These are phyloP conservation scores for Alternaria brassicae DNA, from an alignment of 2,329 filamentous ascomycete genomes.

Conservation along the genomic window DNA sequence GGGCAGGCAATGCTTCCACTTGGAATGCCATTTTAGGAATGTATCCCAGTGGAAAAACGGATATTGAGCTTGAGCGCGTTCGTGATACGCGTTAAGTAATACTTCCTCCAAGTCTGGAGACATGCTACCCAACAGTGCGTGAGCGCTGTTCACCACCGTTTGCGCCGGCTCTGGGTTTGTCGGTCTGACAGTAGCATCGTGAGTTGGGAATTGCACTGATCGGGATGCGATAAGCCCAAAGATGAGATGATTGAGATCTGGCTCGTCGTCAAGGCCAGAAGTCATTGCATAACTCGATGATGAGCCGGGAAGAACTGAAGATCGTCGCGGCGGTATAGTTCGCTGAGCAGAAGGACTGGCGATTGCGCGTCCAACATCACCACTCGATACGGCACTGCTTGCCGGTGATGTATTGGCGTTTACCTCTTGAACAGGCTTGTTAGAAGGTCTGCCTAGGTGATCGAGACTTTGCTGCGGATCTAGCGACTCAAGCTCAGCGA, in stretches of 20 bases:
- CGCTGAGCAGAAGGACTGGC: not conserved
- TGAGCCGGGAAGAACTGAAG: conserved; percentile 9
- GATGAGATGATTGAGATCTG: conserved; percentile 21
- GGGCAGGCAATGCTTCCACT: conserved; percentile 20
- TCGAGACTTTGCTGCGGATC: conserved; percentile 25
- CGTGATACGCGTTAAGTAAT: conserved; percentile 25
- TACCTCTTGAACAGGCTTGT: not conserved
- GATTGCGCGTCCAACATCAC: not conserved
- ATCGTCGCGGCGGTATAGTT: not conserved
- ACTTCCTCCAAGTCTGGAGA: conserved; percentile 14
- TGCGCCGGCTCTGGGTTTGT: not conserved
- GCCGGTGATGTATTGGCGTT: not conserved
- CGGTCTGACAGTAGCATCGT: not conserved
- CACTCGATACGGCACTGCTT: not conserved
- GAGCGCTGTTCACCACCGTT: not conserved
- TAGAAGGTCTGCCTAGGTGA: conserved; percentile 8
- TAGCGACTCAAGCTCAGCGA: conserved; percentile 25
- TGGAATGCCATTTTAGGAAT: conserved; percentile 20
- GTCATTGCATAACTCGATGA: conserved; percentile 12
- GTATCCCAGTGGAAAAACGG: conserved; percentile 29
- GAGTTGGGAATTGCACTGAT: conserved; percentile 3
- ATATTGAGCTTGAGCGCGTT: conserved; percentile 29
- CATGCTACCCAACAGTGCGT: conserved; percentile 16
- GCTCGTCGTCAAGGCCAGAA: conserved; percentile 8
- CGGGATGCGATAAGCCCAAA: conserved; percentile 25